Conservation (phyloP, 331 rosid species). For the Rosa hybrid region DNA sequence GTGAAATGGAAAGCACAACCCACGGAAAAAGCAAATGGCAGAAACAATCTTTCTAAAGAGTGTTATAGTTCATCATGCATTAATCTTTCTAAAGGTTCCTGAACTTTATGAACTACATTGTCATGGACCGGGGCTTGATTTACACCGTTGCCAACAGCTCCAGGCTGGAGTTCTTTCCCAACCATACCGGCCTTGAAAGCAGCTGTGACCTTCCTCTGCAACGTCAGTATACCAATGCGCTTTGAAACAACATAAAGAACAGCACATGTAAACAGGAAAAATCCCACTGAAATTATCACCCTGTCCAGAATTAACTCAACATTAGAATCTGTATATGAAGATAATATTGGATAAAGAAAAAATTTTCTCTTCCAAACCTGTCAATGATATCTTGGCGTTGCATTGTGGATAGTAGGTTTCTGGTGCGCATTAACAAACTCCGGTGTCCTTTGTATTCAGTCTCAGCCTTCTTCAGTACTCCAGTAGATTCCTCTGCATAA, state of each 20-base stretch:
- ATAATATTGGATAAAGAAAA: background rate
- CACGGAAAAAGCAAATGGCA: background rate
- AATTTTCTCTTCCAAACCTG: conserved; percentile 47
- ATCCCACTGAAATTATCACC: conserved; percentile 67
- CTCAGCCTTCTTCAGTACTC: conserved; percentile 78
- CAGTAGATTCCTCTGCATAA: conserved; percentile 74
- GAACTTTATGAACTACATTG: conserved; percentile 35
- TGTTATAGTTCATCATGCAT: conserved; percentile 72
- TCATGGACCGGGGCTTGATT: conserved; percentile 47
- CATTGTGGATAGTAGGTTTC: conserved; percentile 85
- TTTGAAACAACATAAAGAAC: conserved; percentile 86
- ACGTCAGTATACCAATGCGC: conserved; percentile 62
- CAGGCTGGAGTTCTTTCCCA: conserved; percentile 46
- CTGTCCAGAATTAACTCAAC: conserved; percentile 40
- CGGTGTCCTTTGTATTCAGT: conserved; percentile 92
- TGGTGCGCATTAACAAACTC: conserved; percentile 72
- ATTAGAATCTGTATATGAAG: conserved; percentile 16
- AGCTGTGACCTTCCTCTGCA: conserved; percentile 72
- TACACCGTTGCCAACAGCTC: conserved; percentile 46
- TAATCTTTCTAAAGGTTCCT: conserved; percentile 47
- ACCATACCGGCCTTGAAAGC: conserved; percentile 78
- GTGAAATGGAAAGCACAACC: background rate
- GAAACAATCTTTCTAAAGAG: background rate
- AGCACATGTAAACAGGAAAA: conserved; percentile 69
- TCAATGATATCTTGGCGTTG: conserved; percentile 93